Conservation (phyloP, 2,329 filamentous ascomycete genomes). For the Aspergillus hiratsukae region DNA sequence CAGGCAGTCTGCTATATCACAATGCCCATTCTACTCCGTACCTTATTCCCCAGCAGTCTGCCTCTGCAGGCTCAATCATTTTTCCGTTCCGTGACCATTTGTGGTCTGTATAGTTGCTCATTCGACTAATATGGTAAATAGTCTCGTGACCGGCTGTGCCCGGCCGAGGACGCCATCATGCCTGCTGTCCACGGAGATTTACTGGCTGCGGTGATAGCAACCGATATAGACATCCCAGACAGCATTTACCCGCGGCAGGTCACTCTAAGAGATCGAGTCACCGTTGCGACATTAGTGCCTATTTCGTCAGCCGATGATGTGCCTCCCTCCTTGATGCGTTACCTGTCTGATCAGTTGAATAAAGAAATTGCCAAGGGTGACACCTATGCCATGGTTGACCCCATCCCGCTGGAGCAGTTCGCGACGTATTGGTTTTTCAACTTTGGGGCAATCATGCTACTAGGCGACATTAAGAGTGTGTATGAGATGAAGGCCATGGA, state of each 20-base stretch:
- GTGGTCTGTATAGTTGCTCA: conserved; percentile 3
- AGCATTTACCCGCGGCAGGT: conserved; percentile 71
- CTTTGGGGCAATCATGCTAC: conserved; percentile 81
- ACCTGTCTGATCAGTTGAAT: conserved; percentile 79
- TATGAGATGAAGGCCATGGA: conserved; percentile 49
- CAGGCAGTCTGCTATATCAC: not conserved
- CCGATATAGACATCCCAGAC: conserved; percentile 53
- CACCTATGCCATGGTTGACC: conserved; percentile 82
- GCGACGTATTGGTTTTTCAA: conserved; percentile 86
- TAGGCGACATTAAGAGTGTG: conserved; percentile 65
- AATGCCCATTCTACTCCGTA: not conserved
- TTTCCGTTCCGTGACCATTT: not conserved
- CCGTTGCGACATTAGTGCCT: conserved; percentile 76
- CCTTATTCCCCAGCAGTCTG: not conserved
- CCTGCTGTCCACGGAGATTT: conserved; percentile 35
- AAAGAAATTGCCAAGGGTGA: conserved; percentile 89
- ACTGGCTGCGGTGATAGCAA: conserved; percentile 25
- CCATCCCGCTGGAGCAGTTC: conserved; percentile 69
- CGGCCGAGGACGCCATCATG: conserved; percentile 26
- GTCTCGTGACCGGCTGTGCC: conserved; percentile 31
- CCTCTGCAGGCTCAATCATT: not conserved
- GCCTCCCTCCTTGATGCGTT: conserved; percentile 68
- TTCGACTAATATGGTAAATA: conserved; percentile 30
- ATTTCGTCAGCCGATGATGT: conserved; percentile 73
- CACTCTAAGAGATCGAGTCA: conserved; percentile 76